Percentiles rank a stretch among this genome's conserved stretches.
phyloP scores from a whole-genome alignment of 108 stramenopile species.

The Skeletonema grethae region DNA sequence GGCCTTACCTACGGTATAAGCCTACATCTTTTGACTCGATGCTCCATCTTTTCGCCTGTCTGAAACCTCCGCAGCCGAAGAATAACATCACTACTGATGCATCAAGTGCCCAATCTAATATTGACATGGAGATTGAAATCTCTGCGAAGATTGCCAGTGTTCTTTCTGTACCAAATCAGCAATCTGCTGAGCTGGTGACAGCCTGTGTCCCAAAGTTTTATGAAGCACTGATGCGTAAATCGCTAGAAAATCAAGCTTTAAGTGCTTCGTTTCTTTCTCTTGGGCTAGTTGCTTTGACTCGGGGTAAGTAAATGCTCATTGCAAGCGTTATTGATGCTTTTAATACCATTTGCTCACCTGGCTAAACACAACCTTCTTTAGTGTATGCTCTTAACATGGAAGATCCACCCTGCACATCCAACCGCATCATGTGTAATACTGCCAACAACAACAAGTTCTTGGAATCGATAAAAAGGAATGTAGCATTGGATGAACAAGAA shows the following conservation, averaged over 20 bases:
- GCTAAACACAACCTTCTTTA: neutral
- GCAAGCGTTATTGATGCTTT: neutral
- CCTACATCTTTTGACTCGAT: constrained; percentile 39
- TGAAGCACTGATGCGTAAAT: constrained; percentile 26
- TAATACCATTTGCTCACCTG: neutral
- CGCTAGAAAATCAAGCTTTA: constrained; percentile 9
- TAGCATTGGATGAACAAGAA: constrained; percentile 5
- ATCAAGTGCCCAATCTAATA: neutral
- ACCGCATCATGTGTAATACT: constrained; percentile 6
- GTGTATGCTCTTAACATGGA: constrained; percentile 27
- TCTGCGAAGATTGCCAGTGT: constrained; percentile 24
- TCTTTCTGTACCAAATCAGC: constrained; percentile 48
- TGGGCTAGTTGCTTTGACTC: constrained; percentile 33
- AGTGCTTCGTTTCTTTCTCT: constrained; percentile 34
- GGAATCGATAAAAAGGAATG: neutral
- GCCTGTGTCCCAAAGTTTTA: constrained; percentile 32
- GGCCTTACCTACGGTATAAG: constrained; percentile 72
- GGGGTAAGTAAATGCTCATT: constrained; percentile 20
- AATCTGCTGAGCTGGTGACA: constrained; percentile 24
- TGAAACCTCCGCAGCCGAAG: constrained; percentile 20
- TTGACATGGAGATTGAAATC: constrained; percentile 32
- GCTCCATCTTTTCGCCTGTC: constrained; percentile 30
- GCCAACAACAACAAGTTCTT: constrained; percentile 9
- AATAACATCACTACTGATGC: neutral
- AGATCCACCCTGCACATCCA: constrained; percentile 5